A percentile compares a stretch with the other conserved stretches of the same genome.
Conservation (phyloP, 352 stramenopile species). For the Pythium dissimile region DNA sequence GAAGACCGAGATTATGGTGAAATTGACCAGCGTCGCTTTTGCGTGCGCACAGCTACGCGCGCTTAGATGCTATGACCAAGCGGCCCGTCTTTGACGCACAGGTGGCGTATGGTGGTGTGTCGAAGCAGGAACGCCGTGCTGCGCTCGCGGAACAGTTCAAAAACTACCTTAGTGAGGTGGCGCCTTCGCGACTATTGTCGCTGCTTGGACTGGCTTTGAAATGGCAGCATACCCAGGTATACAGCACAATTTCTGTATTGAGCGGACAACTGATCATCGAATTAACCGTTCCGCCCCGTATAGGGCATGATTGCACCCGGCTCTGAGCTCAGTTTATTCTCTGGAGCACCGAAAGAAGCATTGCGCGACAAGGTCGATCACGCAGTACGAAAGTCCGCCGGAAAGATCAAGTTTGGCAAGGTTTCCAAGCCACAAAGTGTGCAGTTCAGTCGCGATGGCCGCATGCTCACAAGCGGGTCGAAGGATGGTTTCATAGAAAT, state of each 20-base stretch:
- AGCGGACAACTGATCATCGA: too few relatives aligned
- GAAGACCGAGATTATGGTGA: too few relatives aligned
- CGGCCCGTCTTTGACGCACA: conserved; percentile 56
- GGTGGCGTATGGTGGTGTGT: conserved; percentile 58
- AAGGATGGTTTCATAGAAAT: conserved; percentile 95
- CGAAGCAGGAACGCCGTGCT: conserved; percentile 79
- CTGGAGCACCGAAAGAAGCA: conserved; percentile 48
- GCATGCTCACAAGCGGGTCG: conserved; percentile 89
- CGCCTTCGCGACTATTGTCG: conserved; percentile 86
- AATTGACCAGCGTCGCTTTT: not conserved
- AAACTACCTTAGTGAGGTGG: conserved; percentile 69
- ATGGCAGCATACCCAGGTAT: conserved; percentile 81
- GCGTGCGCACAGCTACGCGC: conserved; percentile 38
- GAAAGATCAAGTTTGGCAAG: conserved; percentile 90
- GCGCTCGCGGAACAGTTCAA: conserved; percentile 75
- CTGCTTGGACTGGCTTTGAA: conserved; percentile 89
- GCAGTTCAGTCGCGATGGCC: conserved; percentile 87
- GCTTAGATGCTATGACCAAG: conserved; percentile 80
- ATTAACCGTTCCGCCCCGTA: too few relatives aligned
- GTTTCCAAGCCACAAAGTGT: conserved; percentile 77
- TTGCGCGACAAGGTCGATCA: conserved; percentile 59
- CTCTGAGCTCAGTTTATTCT: conserved; percentile 83
- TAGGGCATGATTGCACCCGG: conserved; percentile 60
- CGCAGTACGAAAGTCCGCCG: conserved; percentile 52
- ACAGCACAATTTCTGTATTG: not conserved